These are phyloP conservation scores for Aureobasidium sp. DNA, from an alignment of 2,329 filamentous ascomycete species.

Conservation along the genomic window DNA sequence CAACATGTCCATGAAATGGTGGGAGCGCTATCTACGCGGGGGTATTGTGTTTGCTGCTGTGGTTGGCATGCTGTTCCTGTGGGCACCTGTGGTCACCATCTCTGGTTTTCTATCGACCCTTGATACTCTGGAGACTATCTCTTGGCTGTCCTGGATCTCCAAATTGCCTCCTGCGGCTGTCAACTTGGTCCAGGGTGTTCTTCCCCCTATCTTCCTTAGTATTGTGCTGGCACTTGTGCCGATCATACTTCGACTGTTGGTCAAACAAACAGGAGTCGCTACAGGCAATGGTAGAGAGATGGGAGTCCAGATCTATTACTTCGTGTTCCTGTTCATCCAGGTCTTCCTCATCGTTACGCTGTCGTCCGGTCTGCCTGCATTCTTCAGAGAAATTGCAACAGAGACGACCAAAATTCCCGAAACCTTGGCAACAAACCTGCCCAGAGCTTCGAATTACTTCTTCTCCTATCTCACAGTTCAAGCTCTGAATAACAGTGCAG, in stretches of 20 bases:
- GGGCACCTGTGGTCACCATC: conserved; percentile 85
- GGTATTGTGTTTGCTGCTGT: conserved; percentile 59
- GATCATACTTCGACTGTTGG: conserved; percentile 66
- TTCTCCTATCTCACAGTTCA: conserved; percentile 98
- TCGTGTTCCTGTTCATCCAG: conserved; percentile 88
- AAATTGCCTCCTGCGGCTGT: conserved; percentile 54
- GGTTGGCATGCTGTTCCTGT: conserved; percentile 71
- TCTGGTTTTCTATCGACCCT: conserved; percentile 78
- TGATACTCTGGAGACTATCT: conserved; percentile 55
- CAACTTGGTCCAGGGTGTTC: conserved; percentile 72
- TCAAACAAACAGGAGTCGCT: conserved; percentile 68
- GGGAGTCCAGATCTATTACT: conserved; percentile 88
- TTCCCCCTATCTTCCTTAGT: conserved; percentile 71
- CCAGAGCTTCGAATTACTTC: conserved; percentile 89
- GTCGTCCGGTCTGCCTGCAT: conserved; percentile 63
- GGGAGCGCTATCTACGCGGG: conserved; percentile 74
- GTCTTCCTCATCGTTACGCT: conserved; percentile 90
- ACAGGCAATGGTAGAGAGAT: conserved; percentile 73
- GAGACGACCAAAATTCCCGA: conserved; percentile 62
- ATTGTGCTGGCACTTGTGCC: conserved; percentile 77
- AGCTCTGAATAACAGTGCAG: conserved; percentile 82
- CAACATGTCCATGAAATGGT: conserved; percentile 94
- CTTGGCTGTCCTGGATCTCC: conserved; percentile 65
- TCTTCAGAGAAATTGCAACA: conserved; percentile 56
- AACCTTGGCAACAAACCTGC: conserved; percentile 70